A percentile compares a stretch with the other conserved stretches of the same genome.
These are phyloP conservation scores for Rhodotorula graminis DNA, from an alignment of 768 basidiomycete species.

Conservation along the genomic window DNA sequence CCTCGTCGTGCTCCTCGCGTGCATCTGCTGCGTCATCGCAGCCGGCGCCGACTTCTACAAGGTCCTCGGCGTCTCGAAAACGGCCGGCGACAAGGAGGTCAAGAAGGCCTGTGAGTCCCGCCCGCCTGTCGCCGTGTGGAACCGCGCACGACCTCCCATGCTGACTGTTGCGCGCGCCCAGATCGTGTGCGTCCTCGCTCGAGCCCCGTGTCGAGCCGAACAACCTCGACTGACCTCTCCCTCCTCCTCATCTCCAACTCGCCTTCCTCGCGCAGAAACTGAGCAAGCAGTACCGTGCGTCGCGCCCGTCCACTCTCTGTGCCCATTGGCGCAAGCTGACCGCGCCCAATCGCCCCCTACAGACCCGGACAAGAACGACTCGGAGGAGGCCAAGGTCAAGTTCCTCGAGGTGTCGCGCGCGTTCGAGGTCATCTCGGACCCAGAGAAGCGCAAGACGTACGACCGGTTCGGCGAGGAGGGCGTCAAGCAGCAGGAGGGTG, in stretches of 20 bases:
- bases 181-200: slow-evolving; percentile 2
- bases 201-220: too few relatives aligned
- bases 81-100: slow-evolving; percentile 17
- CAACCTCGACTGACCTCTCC: neutral
- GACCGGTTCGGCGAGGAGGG: slow-evolving; percentile 95
- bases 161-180: neutral
- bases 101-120: slow-evolving; percentile 24
- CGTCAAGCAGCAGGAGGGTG: slow-evolving; percentile 66
- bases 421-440: slow-evolving; percentile 89
- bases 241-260: neutral
- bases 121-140: neutral
- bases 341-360: neutral
- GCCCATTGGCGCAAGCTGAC: slow-evolving; percentile 59
- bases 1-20: slow-evolving; percentile 34
- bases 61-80: slow-evolving; percentile 55
- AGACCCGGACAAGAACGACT: slow-evolving; percentile 90
- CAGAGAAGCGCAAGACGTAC: slow-evolving; percentile 86
- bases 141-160: neutral
- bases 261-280: slow-evolving; percentile 13
- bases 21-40: slow-evolving; percentile 39
- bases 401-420: slow-evolving; percentile 71
- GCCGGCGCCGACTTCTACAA: slow-evolving; percentile 70
- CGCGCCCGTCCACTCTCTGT: slow-evolving; percentile 38
- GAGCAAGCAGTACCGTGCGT: slow-evolving; percentile 33
- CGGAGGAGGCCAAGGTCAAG: slow-evolving; percentile 65